A percentile compares a stretch with the other conserved stretches of the same genome.
These are phyloP conservation scores for Bathelium albidoporum DNA, from an alignment of 495 filamentous ascomycete species.

Conservation along the genomic window DNA sequence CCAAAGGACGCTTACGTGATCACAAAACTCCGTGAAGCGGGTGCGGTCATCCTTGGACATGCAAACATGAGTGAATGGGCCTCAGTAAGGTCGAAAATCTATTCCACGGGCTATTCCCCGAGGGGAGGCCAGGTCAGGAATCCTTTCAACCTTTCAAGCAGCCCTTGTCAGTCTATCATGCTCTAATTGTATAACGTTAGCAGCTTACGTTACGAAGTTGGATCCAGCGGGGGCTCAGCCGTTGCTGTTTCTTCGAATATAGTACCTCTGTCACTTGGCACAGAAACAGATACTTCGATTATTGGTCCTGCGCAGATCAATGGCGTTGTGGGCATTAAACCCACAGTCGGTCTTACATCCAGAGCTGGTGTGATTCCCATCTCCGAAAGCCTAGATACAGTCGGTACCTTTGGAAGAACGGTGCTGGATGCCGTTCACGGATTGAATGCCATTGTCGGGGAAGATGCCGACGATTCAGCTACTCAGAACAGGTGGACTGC, in stretches of 20 bases:
- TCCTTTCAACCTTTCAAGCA: conserved; percentile 3
- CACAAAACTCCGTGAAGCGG: conserved; percentile 38
- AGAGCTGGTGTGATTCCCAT: conserved; percentile 13
- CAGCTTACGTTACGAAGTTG: neutral
- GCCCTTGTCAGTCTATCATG: neutral
- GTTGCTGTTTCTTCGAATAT: conserved; percentile 5
- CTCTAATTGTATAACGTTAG: neutral
- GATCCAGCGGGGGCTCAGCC: neutral
- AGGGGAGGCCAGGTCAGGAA: conserved; percentile 9
- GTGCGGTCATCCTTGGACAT: conserved; percentile 42
- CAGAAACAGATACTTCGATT: conserved; percentile 14
- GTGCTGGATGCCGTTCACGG: conserved; percentile 12
- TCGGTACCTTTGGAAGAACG: conserved; percentile 9
- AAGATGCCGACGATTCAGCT: neutral
- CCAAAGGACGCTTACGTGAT: conserved; percentile 38
- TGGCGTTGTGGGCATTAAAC: conserved; percentile 15
- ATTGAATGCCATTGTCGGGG: conserved; percentile 10
- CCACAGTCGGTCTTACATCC: conserved; percentile 14
- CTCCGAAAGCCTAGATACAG: conserved; percentile 8
- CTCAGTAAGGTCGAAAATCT: conserved; percentile 1
- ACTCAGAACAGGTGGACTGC: neutral
- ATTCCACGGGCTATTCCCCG: conserved; percentile 8
- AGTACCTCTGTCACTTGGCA: conserved; percentile 6
- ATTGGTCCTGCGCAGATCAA: conserved; percentile 7
- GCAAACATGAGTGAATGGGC: conserved; percentile 38